phyloP scores from a whole-genome alignment of 2,329 filamentous ascomycete genomes.

The Sporothrix inflata region DNA sequence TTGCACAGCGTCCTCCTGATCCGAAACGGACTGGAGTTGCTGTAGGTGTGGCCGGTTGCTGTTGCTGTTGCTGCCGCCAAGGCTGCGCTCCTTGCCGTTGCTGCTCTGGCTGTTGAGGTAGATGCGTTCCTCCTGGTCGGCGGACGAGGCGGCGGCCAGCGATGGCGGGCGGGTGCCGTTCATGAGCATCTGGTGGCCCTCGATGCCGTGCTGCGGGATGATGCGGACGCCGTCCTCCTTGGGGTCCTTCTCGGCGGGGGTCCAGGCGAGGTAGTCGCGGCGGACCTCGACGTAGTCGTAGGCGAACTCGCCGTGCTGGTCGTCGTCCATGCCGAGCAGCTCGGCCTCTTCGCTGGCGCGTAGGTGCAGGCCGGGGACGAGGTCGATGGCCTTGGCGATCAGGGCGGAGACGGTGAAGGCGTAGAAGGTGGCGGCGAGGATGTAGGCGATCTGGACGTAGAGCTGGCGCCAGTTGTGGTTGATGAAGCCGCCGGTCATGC shows the following conservation, averaged over 20 bases:
- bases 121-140: constrained; percentile 16
- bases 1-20: constrained; percentile 1
- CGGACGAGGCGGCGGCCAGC: constrained; percentile 19
- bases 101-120: constrained; percentile 25
- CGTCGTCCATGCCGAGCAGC: constrained; percentile 85
- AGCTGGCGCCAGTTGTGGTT: constrained; percentile 74
- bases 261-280: constrained; percentile 87
- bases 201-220: constrained; percentile 73
- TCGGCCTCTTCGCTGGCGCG: constrained; percentile 81
- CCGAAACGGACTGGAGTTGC: neutral
- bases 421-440: constrained; percentile 67
- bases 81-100: constrained; percentile 26
- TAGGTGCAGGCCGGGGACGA: constrained; percentile 76
- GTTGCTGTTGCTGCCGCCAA: constrained; percentile 4
- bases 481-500: constrained; percentile 68
- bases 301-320: constrained; percentile 87
- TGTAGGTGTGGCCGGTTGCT: neutral
- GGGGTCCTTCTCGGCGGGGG: constrained; percentile 70
- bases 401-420: constrained; percentile 73
- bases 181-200: constrained; percentile 65
- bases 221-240: constrained; percentile 59
- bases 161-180: constrained; percentile 22
- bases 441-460: constrained; percentile 80
- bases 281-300: constrained; percentile 91
- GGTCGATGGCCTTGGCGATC: constrained; percentile 74